phyloP scores from a whole-genome alignment of 768 basidiomycete species.

The Phallus indusiatus region DNA sequence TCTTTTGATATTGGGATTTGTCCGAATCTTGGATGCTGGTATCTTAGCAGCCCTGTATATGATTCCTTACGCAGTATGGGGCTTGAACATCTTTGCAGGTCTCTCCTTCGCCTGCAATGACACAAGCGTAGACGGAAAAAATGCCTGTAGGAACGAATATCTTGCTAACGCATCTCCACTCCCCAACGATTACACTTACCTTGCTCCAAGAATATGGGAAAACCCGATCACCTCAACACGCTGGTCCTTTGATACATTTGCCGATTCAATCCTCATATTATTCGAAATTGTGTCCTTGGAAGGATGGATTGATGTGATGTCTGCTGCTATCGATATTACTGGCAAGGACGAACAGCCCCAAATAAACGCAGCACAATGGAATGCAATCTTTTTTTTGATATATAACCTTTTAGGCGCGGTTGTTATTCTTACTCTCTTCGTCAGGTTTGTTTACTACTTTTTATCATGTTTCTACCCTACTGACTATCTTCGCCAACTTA shows the following conservation, averaged over 20 bases:
- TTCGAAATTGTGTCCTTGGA: slow-evolving; percentile 96
- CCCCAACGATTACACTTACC: slow-evolving; percentile 50
- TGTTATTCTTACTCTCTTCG: slow-evolving; percentile 82
- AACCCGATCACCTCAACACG: slow-evolving; percentile 74
- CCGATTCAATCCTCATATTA: slow-evolving; percentile 74
- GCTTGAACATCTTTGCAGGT: slow-evolving; percentile 85
- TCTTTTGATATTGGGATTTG: slow-evolving; percentile 76
- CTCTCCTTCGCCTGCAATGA: slow-evolving; percentile 84
- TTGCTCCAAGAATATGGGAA: slow-evolving; percentile 81
- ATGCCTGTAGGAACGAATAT: slow-evolving; percentile 70
- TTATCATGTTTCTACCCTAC: not conserved
- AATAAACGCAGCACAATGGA: slow-evolving; percentile 63
- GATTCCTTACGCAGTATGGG: slow-evolving; percentile 91
- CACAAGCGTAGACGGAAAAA: slow-evolving; percentile 36
- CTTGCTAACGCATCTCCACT: slow-evolving; percentile 42
- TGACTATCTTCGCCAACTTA: slow-evolving; percentile 25
- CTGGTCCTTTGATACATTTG: slow-evolving; percentile 87
- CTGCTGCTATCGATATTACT: slow-evolving; percentile 66
- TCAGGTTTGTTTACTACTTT: slow-evolving; percentile 48
- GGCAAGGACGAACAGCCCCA: slow-evolving; percentile 61
- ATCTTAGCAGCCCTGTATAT: slow-evolving; percentile 84
- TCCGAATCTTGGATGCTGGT: slow-evolving; percentile 82
- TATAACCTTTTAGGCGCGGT: slow-evolving; percentile 89
- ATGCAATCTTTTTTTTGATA: slow-evolving; percentile 84
- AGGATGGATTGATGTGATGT: slow-evolving; percentile 96